Evolutionary conservation across 768 basidiomycete genomes (phyloP).

Genomic region (Suillus luteus): DNA sequence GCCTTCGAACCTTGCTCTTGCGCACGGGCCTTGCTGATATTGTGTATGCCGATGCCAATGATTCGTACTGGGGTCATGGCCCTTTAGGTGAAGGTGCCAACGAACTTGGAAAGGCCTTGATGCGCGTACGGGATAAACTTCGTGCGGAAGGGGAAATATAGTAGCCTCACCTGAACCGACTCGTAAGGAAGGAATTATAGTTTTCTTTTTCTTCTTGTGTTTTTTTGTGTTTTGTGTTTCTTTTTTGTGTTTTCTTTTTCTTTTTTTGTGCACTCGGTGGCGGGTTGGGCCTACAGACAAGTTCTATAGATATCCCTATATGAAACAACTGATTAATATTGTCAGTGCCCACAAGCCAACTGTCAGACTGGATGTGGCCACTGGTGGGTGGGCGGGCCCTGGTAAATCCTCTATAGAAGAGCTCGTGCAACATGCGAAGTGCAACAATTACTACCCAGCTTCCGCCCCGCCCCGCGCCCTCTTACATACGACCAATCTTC

Average conservation of each 20-base stretch:
- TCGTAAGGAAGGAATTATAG: not conserved
- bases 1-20: constrained; percentile 55
- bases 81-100: constrained; percentile 52
- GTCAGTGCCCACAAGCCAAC: not conserved
- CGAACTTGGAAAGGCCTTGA: constrained; percentile 62
- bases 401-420: not conserved
- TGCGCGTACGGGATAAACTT: constrained; percentile 54
- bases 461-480: not conserved
- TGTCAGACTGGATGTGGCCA: not conserved
- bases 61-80: constrained; percentile 68
- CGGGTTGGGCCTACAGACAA: not conserved
- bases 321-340: not conserved
- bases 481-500: not conserved
- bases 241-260: too few relatives aligned
- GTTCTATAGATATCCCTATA: not conserved
- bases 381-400: not conserved
- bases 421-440: not conserved
- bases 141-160: constrained; percentile 29
- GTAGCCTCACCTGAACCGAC: not conserved
- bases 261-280: too few relatives aligned
- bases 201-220: too few relatives aligned
- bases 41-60: constrained; percentile 57
- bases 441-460: not conserved
- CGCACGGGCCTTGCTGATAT: constrained; percentile 52
- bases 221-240: too few relatives aligned